Conservation (phyloP, 2,329 filamentous ascomycete species). For the Arthrobotrys conoides region DNA sequence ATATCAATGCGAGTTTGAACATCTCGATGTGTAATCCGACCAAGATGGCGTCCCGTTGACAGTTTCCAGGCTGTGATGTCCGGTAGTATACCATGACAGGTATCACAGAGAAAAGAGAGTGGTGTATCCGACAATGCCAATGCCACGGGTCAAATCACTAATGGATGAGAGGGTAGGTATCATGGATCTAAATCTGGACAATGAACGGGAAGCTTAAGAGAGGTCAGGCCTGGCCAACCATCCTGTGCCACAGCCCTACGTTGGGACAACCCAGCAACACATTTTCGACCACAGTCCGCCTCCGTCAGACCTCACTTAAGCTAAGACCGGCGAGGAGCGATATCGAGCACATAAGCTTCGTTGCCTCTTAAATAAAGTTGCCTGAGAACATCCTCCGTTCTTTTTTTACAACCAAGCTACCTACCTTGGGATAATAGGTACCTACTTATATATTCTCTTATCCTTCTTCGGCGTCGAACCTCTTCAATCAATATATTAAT, state of each 20-base stretch:
- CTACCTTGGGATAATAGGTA: no score
- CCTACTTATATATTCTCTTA: no score
- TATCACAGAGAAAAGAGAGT: neutral
- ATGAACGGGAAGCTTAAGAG: neutral
- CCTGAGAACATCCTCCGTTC: neutral
- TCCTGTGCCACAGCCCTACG: neutral
- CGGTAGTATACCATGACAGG: neutral
- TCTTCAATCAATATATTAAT: neutral
- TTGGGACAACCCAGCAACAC: slow-evolving; percentile 28
- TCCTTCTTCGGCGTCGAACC: no score
- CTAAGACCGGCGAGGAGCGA: slow-evolving; percentile 6
- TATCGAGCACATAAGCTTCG: slow-evolving; percentile 15
- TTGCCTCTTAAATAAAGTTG: slow-evolving; percentile 10
- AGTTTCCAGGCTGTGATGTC: neutral
- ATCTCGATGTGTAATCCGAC: neutral
- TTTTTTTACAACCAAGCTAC: neutral
- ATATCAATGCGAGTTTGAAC: neutral
- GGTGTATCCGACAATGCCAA: neutral
- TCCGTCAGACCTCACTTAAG: neutral
- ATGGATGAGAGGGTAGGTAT: neutral
- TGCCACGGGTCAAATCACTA: no score
- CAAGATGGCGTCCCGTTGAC: neutral
- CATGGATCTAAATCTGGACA: neutral
- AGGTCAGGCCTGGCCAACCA: no score
- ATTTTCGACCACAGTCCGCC: slow-evolving; percentile 30